Evolutionary conservation across 139 green algal genomes (phyloP), one percentile per base, ranked within the genome.

Genomic region (Protoeuglena noctilucae): DNA sequence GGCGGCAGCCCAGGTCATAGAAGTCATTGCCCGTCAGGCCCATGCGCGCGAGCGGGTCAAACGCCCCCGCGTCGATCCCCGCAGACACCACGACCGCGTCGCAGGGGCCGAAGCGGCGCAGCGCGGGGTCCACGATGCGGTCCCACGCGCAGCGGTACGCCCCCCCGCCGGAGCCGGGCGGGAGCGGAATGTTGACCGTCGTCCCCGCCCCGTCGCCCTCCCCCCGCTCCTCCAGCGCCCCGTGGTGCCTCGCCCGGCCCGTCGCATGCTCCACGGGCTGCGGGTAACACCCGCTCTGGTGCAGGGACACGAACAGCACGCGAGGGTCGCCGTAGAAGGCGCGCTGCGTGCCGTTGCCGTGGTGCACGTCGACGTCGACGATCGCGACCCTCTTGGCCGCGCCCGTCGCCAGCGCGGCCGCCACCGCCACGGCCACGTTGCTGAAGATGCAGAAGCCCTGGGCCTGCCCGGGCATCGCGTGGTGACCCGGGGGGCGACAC

Each of bases 371-470:
- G 14, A 62, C 40, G 47, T 66, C 59, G 21, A 66, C n/a, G 40
- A 61, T 56, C 4, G 59, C 59, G n/a, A 66, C 49, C 14, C 48
- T 23, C 14, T 12, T 21, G 50, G 24, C 4, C 5, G 23, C 18
- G 16, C 53, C 40, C 3, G 18, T 19, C 23, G 28, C 28, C 22
- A 22, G 40, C 25, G 59, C 59, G 12, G 26, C 28, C 39, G 34
- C 14, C 3, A 30, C 50, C 6, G 59, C 59, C 40, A 66, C 18
- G 23, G 26, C 53, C 14, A 54, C 59, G 26, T 55, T 60, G 59
- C 61, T 66, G 45, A 66, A 54, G 51, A 66, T 28, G 51, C 59
- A 66, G 59, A 60, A 66, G 16, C 59, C 59, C 24, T 52, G 28
- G 2, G 53, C 50, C 19, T 17, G 43, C 3, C 28, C 34, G 3